Percentiles rank a stretch among this genome's conserved stretches.
phyloP scores from a whole-genome alignment of 257 asterid genomes.

The Knoxia roxburghii region DNA sequence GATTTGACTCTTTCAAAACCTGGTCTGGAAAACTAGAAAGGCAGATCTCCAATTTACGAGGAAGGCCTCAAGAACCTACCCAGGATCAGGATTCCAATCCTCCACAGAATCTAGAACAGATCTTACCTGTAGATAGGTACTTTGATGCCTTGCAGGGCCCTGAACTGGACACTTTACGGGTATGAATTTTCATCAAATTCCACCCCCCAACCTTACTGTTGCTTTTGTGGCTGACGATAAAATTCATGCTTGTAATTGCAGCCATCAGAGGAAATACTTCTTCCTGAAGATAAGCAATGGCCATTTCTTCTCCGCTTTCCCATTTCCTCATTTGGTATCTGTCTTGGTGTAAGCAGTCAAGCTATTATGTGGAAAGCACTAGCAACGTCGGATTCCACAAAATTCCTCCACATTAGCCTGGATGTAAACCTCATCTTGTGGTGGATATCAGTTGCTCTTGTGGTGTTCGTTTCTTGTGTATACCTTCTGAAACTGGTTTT shows the following conservation, averaged over 20 bases:
- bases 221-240: not conserved
- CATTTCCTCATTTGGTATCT: slow-evolving; percentile 66
- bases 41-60: slow-evolving; percentile 47
- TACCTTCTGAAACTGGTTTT: slow-evolving; percentile 56
- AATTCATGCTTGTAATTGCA: slow-evolving; percentile 19
- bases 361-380: slow-evolving; percentile 92
- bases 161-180: slow-evolving; percentile 68
- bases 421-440: slow-evolving; percentile 56
- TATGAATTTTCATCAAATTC: slow-evolving; percentile 16
- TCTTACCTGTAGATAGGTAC: slow-evolving; percentile 52
- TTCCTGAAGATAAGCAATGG: slow-evolving; percentile 78
- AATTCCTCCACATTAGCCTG: slow-evolving; percentile 48
- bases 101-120: slow-evolving; percentile 32
- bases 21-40: slow-evolving; percentile 78
- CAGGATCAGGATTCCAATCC: slow-evolving; percentile 20
- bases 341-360: slow-evolving; percentile 92
- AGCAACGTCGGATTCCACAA: slow-evolving; percentile 49
- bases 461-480: slow-evolving; percentile 26
- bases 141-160: slow-evolving; percentile 91
- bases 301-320: slow-evolving; percentile 88
- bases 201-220: too few species aligned
- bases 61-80: slow-evolving; percentile 29
- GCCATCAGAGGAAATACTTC: slow-evolving; percentile 63
- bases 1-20: slow-evolving; percentile 74
- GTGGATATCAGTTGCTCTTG: slow-evolving; percentile 52